Percentiles rank a stretch among this genome's conserved stretches.
phyloP scores from a whole-genome alignment of 75 land plant species.

The Gnetum montanum region DNA sequence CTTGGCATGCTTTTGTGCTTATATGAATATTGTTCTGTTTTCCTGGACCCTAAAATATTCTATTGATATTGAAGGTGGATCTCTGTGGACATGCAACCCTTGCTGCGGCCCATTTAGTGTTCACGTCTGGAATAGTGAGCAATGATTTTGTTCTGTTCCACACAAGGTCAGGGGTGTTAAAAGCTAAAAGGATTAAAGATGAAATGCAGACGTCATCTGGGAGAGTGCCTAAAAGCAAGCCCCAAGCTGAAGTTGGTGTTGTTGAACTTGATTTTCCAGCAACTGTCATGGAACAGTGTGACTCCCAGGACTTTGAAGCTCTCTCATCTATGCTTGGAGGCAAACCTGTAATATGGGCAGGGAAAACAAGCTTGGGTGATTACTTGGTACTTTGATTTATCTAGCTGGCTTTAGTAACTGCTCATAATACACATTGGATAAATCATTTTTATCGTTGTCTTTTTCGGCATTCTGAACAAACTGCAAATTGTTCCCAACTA shows the following conservation, averaged over 20 bases:
- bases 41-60: no score
- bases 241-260: constrained; percentile 13
- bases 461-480: no score
- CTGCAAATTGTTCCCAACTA: no score
- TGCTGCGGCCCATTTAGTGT: constrained; percentile 36
- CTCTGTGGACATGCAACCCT: constrained; percentile 48
- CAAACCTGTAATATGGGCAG: constrained; percentile 20
- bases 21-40: no score
- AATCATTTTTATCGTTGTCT: no score
- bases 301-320: constrained; percentile 5
- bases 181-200: constrained; percentile 26
- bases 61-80: no score
- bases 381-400: constrained; percentile 24
- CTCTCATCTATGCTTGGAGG: constrained; percentile 24
- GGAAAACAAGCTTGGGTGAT: constrained; percentile 25
- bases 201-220: constrained; percentile 18
- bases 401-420: no score
- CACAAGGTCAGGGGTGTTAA: constrained; percentile 31
- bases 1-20: no score
- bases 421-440: neutral
- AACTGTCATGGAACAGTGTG: constrained; percentile 9
- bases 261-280: constrained; percentile 36
- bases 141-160: constrained; percentile 25
- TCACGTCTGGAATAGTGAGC: constrained; percentile 22
- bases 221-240: constrained; percentile 1